Evolutionary conservation across 371 early-diverging fungal species (phyloP), one percentile per base, ranked within the genome.

Genomic region (Nematocida major): DNA sequence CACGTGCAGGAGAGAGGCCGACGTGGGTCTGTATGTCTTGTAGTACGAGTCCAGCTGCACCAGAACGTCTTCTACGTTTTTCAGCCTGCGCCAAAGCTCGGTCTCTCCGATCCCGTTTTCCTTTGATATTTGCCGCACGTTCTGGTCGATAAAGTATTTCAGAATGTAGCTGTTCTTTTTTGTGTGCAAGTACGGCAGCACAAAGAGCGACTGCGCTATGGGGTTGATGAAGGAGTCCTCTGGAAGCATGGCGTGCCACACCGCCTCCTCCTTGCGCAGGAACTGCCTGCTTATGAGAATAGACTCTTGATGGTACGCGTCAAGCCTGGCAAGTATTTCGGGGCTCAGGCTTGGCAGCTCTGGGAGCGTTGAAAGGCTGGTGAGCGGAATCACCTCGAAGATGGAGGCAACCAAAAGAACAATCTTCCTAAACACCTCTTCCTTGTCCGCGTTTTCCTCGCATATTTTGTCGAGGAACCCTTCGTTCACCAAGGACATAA

Each of bases 151-250:
- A 68, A 79, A 84, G 66, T 82, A 84, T 45, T 81, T 78, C 24
- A 81, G 54, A 42, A 83, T 68, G 65, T 84, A 84, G 3, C 77
- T 68, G 63, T 81, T 84, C 62, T 83, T 83, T 22, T 40, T 32
- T 20, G 50, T 42, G 49, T 42, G n/a, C 30, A 51, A 7, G 38
- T 67, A 65, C 3, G 48, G 54, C 15, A 48, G 76, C 13, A 39
- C 2, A n/a, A 73, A 63, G 76, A 73, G 65, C 22, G 76, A 63
- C 9, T 34, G 22, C 11, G 69, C 59, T 32, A 54, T 48, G 5
- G 57, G 49, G 3, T 26, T 45, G 24, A 47, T 18, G 24, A 20
- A 18, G 15, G 15, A 15, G 3, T 26, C 5, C 9, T 45, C 49
- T 32, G 43, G 54, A 7, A 39, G 13, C 11, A 73, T 36, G 0